Evolutionary conservation across 805 yeast genomes (phyloP).

Genomic region (Metschnikowia vanudenii): DNA sequence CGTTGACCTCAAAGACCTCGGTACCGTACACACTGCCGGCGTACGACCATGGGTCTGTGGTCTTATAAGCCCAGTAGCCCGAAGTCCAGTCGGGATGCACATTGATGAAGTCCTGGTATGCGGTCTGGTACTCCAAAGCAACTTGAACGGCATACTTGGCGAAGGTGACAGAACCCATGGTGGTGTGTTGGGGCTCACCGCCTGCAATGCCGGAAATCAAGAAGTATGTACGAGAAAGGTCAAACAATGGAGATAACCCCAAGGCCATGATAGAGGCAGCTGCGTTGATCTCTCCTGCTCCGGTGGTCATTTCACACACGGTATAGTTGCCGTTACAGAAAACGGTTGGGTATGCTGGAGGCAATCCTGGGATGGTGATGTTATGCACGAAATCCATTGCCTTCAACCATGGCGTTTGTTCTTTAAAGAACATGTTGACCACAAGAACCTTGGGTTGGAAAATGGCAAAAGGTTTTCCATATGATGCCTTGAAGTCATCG

Average conservation of each 20-base stretch:
- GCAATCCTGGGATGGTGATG: slow-evolving; percentile 62
- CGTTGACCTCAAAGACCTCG: slow-evolving; percentile 63
- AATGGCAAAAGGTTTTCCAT: slow-evolving; percentile 31
- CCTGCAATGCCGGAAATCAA: slow-evolving; percentile 67
- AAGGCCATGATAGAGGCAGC: slow-evolving; percentile 57
- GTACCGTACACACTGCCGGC: slow-evolving; percentile 60
- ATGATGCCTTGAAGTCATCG: slow-evolving; percentile 21
- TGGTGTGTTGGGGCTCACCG: slow-evolving; percentile 52
- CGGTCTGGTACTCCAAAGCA: slow-evolving; percentile 57
- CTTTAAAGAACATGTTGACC: slow-evolving; percentile 53
- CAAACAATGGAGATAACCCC: slow-evolving; percentile 51
- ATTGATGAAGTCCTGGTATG: slow-evolving; percentile 34
- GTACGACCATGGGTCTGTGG: slow-evolving; percentile 46
- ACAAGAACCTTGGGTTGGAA: slow-evolving; percentile 54
- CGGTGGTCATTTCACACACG: slow-evolving; percentile 62
- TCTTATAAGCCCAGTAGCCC: slow-evolving; percentile 57
- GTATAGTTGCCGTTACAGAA: slow-evolving; percentile 53
- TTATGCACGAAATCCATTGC: slow-evolving; percentile 50
- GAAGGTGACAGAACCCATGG: slow-evolving; percentile 59
- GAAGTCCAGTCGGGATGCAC: slow-evolving; percentile 50
- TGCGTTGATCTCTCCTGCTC: slow-evolving; percentile 68
- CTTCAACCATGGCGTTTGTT: slow-evolving; percentile 51
- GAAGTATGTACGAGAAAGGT: slow-evolving; percentile 58
- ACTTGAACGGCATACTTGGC: slow-evolving; percentile 61
- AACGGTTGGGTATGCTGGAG: slow-evolving; percentile 55